Base-by-base conservation (phyloP, 1,139 yeast genomes). In the Yamadazyma trypodendri region DNA sequence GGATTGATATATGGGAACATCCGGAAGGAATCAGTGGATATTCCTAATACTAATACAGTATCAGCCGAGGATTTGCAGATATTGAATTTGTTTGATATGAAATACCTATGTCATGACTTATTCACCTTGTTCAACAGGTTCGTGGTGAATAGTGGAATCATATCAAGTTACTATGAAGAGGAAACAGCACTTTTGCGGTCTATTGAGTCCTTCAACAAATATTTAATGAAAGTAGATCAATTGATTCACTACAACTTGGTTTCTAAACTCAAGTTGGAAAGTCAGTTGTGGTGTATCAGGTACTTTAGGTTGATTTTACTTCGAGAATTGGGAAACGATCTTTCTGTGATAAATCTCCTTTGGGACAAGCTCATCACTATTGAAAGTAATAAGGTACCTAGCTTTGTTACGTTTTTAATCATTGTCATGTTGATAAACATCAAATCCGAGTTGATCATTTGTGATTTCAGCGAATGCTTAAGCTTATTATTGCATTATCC, bases 281-380 rank as follows among this genome's bases (percentile, higher is more conserved):
- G 83, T 7, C 79, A 81, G 40, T 64, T 83, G 24, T 83, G 89
- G 89, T 63, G 81, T 15, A 77, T 83, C 21, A 58, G 89, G 39
- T 83, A 81, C 68, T 72, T 79, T 13, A 61, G 89, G 35, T 58
- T 83, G 30, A 43, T 82, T 1, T 63, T 82, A 24, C 55, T 79
- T 10, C 59, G 90, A 41, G 90, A 83, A 48, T 51, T 83, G 24
- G 84, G 84, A 1, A 55, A 56, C 32, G 66, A 67, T 37, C 46
- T 72, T 33, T 63, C 65, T 3, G 60, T 68, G 25, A 65, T 77
- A 0, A 59, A 72, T 17, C 56, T 64, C 16, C 51, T 81, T 3
- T 77, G 88, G 82, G 89, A 83, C 52, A 77, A 76, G 45, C 49
- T 82, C 25, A 62, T 77, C 4, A 65, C 75, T 22, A 43, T 49